Conservation (phyloP, 2,329 filamentous ascomycete species). For the Xylaria sp. region DNA sequence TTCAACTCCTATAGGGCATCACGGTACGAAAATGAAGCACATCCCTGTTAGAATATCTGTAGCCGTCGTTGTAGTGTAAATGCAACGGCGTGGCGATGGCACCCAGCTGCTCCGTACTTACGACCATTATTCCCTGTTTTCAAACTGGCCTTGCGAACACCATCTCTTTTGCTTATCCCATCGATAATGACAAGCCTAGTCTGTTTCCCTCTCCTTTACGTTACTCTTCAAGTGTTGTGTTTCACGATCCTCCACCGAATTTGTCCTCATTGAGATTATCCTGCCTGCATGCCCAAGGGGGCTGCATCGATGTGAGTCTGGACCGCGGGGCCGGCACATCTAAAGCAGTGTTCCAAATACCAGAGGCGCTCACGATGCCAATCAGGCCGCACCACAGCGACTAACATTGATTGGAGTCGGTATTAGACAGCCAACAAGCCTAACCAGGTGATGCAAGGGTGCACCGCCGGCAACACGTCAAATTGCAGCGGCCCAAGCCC, state of each 20-base stretch:
- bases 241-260: conserved; percentile 6
- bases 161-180: background rate
- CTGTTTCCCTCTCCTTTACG: background rate
- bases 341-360: conserved; percentile 34
- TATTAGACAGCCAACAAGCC: conserved; percentile 28
- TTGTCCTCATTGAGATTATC: conserved; percentile 22
- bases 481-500: conserved; percentile 23
- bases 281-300: conserved; percentile 31
- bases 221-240: background rate
- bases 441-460: conserved; percentile 27
- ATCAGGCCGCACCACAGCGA: conserved; percentile 36
- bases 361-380: conserved; percentile 38
- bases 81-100: conserved; percentile 6
- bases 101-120: background rate
- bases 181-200: background rate
- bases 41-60: background rate
- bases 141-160: background rate
- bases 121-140: background rate
- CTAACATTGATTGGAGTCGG: conserved; percentile 30
- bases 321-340: conserved; percentile 34
- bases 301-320: conserved; percentile 37
- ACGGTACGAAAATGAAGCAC: background rate
- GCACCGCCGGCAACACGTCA: conserved; percentile 9
- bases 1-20: background rate
- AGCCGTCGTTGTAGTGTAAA: conserved; percentile 3